Base-by-base conservation (phyloP, 768 basidiomycete species). In the Kwoniella sp. region DNA sequence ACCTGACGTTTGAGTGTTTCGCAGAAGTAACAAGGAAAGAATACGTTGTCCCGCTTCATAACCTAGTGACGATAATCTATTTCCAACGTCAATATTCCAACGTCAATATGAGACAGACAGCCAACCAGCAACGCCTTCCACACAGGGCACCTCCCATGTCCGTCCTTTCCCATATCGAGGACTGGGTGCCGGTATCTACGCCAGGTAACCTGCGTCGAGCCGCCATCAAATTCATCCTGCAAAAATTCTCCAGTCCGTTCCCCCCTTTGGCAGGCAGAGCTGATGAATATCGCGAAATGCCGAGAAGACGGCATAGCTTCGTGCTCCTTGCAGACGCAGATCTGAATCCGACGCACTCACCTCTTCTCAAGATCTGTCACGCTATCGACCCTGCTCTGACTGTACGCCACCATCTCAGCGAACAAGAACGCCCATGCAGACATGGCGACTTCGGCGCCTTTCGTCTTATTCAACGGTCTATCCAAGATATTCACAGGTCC, bases 291-390 rank as follows among this genome's bases (percentile, higher is more conserved):
- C 33, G n/a, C n/a, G n/a, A n/a, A n/a, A n/a, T 33, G 33, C 33
- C 33, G 46, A 17, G 46, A 19, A n/a, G n/a, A n/a, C n/a, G 46
- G 8, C 19, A 22, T 47, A 47, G 22, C 19, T 24, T 53, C 51
- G 5, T 22, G 26, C 22, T 6, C 29, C 10, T 19, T 25, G 29
- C 46, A 17, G 19, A 8, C 19, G 12, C 49, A 30, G 21, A 37
- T 13, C 54, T 58, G 1, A 37, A 44, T 19, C 8, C 10, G 17
- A 30, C 52, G 21, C 10, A 77, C 85, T 61, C 57, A 92, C 94
- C 91, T 88, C 71, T 90, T 86, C 81, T 99, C 96, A 65, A 99
- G 84, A 80, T 98, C 96, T 78, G 91, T 90, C 67, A 99, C 93
- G 7, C 94, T 95, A 71, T 86, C 87, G 55, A 97, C 95, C 56